These are phyloP conservation scores for Thermothielavioides terrestris DNA, from an alignment of 495 filamentous ascomycete species.

Conservation along the genomic window DNA sequence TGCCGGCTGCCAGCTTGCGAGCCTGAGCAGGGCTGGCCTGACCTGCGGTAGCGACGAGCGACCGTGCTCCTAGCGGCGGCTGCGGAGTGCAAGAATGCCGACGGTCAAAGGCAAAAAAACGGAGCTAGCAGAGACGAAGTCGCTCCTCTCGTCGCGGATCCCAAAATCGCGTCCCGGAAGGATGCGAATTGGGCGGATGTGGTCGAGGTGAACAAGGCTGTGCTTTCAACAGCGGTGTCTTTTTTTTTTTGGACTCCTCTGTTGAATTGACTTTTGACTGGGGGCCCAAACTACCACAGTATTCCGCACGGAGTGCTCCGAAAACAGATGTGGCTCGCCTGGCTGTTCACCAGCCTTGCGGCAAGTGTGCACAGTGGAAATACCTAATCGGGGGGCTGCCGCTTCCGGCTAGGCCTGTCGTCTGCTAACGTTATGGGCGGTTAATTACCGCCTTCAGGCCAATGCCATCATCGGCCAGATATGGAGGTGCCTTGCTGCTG, in stretches of 20 bases:
- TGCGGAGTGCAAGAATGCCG: conserved; percentile 3
- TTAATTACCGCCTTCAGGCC: no score
- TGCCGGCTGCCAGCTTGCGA: not conserved
- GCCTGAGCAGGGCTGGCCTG: conserved; percentile 10
- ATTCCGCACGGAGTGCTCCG: no score
- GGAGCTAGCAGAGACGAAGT: conserved; percentile 15
- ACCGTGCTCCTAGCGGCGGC: conserved; percentile 6
- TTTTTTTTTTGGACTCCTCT: conserved; percentile 7
- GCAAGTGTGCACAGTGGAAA: no score
- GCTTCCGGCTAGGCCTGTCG: no score
- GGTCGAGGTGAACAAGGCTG: conserved; percentile 5
- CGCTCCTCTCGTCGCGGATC: conserved; percentile 11
- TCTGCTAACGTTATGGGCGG: no score
- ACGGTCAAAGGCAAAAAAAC: conserved; percentile 5
- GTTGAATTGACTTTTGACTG: conserved; percentile 16
- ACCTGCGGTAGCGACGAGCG: not conserved
- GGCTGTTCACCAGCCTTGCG: no score
- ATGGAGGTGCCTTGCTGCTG: no score
- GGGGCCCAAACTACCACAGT: not conserved
- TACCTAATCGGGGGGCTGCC: no score
- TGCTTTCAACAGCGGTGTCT: not conserved
- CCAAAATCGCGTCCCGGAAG: no score
- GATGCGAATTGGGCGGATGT: conserved; percentile 10
- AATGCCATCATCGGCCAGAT: no score
- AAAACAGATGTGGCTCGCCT: no score